Evolutionary conservation across 1,139 yeast genomes (phyloP).

Genomic region (Pichia sp.): DNA sequence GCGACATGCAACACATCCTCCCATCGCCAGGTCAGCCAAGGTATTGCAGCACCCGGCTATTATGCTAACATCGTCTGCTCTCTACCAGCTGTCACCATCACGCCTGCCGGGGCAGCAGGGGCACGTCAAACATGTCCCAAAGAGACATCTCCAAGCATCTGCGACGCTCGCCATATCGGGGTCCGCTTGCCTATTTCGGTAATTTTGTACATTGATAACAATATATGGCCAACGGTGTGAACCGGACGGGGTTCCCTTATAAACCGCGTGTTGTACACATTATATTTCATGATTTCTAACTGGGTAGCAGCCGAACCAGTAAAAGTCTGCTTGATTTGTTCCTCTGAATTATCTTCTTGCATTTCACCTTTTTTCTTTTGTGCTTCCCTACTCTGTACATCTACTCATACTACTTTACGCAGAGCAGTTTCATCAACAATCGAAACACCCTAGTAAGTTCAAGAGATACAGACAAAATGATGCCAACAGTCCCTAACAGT

Average conservation of each 20-base stretch:
- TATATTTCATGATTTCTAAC: neutral
- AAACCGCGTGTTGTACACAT: neutral
- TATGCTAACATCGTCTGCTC: neutral
- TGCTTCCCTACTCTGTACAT: too few species aligned
- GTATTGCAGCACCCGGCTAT: too few species aligned
- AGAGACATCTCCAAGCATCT: neutral
- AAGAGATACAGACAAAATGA: slow-evolving; percentile 1
- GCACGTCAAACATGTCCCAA: slow-evolving; percentile 1
- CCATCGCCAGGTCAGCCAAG: too few species aligned
- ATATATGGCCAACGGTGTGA: neutral
- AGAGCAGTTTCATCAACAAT: too few species aligned
- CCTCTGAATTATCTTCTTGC: too few species aligned
- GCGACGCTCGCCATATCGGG: slow-evolving; percentile 2
- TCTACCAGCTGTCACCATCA: neutral
- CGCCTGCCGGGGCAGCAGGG: neutral
- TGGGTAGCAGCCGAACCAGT: too few species aligned
- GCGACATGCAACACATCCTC: too few species aligned
- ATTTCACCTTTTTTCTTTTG: too few species aligned
- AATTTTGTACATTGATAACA: slow-evolving; percentile 13
- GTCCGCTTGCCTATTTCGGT: slow-evolving; percentile 10
- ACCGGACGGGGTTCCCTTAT: neutral
- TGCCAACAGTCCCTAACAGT: neutral
- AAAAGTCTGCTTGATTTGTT: too few species aligned
- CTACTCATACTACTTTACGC: too few species aligned
- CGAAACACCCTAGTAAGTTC: neutral